phyloP scores from a whole-genome alignment of 495 filamentous ascomycete genomes.

The Wilcoxina mikolae region DNA sequence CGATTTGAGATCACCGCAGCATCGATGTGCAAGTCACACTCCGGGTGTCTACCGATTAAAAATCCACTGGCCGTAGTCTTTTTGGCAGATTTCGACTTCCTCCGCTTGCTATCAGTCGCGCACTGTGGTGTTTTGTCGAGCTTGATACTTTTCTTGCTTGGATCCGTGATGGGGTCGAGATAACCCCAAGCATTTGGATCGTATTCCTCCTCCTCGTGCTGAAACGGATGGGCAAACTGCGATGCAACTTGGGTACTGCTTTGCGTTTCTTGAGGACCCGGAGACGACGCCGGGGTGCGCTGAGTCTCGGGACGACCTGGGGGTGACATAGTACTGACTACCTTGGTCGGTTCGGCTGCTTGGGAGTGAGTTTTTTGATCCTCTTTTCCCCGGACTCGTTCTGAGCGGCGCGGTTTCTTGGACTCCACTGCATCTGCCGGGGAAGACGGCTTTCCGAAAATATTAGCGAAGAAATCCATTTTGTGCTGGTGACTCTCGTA shows the following conservation, averaged over 20 bases:
- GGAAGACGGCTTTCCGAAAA: constrained; percentile 17
- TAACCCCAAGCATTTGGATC: constrained; percentile 77
- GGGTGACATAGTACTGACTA: constrained; percentile 36
- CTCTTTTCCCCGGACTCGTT: constrained; percentile 40
- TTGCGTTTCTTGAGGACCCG: constrained; percentile 42
- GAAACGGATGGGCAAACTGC: constrained; percentile 56
- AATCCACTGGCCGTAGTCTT: constrained; percentile 48
- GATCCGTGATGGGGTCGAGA: constrained; percentile 51
- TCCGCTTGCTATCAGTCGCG: constrained; percentile 28
- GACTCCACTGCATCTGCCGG: constrained; percentile 35
- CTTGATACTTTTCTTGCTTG: constrained; percentile 55
- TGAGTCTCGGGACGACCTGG: constrained; percentile 34
- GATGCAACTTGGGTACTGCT: constrained; percentile 52
- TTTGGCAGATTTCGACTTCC: constrained; percentile 31
- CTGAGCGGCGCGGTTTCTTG: constrained; percentile 56
- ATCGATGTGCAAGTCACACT: constrained; percentile 75
- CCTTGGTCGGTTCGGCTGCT: constrained; percentile 13
- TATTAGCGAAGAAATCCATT: neutral
- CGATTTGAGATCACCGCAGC: constrained; percentile 85
- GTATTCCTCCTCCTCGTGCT: constrained; percentile 72
- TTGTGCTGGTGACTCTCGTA: too few species aligned
- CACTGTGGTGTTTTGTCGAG: constrained; percentile 30
- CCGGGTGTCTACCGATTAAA: constrained; percentile 78
- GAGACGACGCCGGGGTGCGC: constrained; percentile 34
- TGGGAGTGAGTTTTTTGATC: constrained; percentile 41